phyloP scores from a whole-genome alignment of 208 protist species.

The Angomonas ambiguus region DNA sequence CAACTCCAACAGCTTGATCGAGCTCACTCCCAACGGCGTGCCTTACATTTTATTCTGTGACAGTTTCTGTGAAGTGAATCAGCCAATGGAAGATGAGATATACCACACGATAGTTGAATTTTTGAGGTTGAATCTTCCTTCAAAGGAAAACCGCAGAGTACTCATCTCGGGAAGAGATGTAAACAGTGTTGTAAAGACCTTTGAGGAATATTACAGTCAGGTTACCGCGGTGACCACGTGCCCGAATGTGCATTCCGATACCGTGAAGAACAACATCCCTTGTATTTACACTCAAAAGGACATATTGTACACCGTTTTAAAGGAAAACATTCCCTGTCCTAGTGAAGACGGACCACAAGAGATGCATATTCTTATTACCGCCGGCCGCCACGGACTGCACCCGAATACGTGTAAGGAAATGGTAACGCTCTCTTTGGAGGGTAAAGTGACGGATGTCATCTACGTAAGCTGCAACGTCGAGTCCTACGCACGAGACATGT shows the following conservation, averaged over 20 bases:
- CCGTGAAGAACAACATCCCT: slow-evolving; percentile 21
- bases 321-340: neutral
- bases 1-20: slow-evolving; percentile 6
- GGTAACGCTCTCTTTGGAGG: slow-evolving; percentile 9
- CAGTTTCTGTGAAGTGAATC: slow-evolving; percentile 50
- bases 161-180: slow-evolving; percentile 40
- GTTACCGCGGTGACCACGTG: slow-evolving; percentile 25
- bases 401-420: slow-evolving; percentile 21
- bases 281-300: slow-evolving; percentile 19
- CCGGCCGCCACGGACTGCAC: slow-evolving; percentile 36
- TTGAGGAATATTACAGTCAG: slow-evolving; percentile 24
- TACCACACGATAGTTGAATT: slow-evolving; percentile 26
- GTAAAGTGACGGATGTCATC: slow-evolving; percentile 23
- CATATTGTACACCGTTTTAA: slow-evolving; percentile 3
- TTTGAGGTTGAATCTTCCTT: slow-evolving; percentile 14
- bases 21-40: slow-evolving; percentile 35
- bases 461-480: slow-evolving; percentile 49
- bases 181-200: slow-evolving; percentile 29
- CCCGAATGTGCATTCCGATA: slow-evolving; percentile 29
- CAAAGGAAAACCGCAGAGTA: slow-evolving; percentile 6
- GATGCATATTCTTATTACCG: slow-evolving; percentile 29
- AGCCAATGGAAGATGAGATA: slow-evolving; percentile 42
- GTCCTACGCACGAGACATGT: slow-evolving; percentile 29
- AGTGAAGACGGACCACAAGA: no score
- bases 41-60: slow-evolving; percentile 34